These are phyloP conservation scores for Neoscytalidium dimidiatum DNA, from an alignment of 2,329 filamentous ascomycete species.

Conservation along the genomic window DNA sequence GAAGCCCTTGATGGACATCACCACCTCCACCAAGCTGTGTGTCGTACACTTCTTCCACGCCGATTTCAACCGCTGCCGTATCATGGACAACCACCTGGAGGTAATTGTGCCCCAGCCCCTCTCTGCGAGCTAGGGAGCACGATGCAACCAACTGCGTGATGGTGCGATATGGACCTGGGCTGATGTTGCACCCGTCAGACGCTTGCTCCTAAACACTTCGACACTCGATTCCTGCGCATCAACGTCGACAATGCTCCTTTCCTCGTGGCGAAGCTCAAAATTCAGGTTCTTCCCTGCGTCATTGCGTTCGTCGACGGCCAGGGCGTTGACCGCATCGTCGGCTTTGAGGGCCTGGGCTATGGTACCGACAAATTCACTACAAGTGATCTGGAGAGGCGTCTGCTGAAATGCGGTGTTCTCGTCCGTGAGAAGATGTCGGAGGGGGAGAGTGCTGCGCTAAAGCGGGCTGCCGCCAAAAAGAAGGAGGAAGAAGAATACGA, in stretches of 20 bases:
- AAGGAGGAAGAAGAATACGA: constrained; percentile 44
- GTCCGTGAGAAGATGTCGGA: constrained; percentile 53
- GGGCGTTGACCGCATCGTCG: constrained; percentile 58
- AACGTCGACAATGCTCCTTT: constrained; percentile 63
- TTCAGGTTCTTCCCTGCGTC: constrained; percentile 61
- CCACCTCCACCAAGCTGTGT: constrained; percentile 58
- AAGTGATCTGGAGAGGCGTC: constrained; percentile 54
- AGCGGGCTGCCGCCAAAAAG: constrained; percentile 31
- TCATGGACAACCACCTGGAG: constrained; percentile 63
- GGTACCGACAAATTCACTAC: constrained; percentile 57
- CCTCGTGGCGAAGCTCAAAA: constrained; percentile 58
- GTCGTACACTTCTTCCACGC: constrained; percentile 66
- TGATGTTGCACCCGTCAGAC: constrained; percentile 32
- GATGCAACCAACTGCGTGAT: neutral
- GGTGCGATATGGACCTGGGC: neutral
- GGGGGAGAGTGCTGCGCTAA: constrained; percentile 40
- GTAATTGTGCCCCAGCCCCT: constrained; percentile 25
- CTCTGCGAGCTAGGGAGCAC: neutral
- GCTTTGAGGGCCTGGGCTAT: constrained; percentile 60
- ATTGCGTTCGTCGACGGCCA: constrained; percentile 59
- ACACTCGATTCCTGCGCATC: constrained; percentile 59
- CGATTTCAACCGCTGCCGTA: constrained; percentile 62
- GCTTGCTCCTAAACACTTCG: constrained; percentile 59
- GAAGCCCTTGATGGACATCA: constrained; percentile 61
- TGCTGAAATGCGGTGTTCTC: constrained; percentile 55